Evolutionary conservation across 805 yeast genomes (phyloP), one percentile per base, ranked within the genome.

Genomic region (Yarrowia phangngaensis): DNA sequence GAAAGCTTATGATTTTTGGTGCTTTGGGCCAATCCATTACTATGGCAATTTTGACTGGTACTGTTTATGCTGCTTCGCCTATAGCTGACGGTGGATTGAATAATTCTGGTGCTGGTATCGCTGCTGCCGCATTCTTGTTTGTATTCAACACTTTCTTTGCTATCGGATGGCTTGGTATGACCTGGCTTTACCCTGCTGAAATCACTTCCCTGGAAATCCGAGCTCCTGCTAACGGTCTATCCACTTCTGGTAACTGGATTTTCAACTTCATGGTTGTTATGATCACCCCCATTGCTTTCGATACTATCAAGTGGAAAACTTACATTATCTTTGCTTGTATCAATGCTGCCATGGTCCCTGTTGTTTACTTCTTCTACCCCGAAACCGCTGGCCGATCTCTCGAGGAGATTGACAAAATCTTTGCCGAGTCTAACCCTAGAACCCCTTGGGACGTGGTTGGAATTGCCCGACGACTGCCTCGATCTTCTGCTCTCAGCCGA

Each of bases 1-100:
- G 97, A 48, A 75, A 73, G 54, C 70, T 85, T 14, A 58, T 79
- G 56, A 64, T 79, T 41, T 60, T 69, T 51, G 98, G 97, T 2
- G 95, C 90, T 4, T 56, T 73, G 2, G 80, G 89, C 52, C 78
- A 72, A 66, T 74, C 71, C 51, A 49, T 64, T 28, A 64, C 58
- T 17, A 58, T 55, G 58, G 59, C 51, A 6, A 52, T 58, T 20
- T 53, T 57, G 12, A 41, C 50, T 2, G 53, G 53, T 15, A 41
- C 48, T 12, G 40, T 45, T 20, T 31, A 32, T 32, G 40, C 50
- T 6, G 40, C 40, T 8, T 26, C 40, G 23, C 38, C 38, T 17
- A 19, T 22, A 8, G 26, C n/a, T 12, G 38, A 45, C 13, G 50
- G 40, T 8, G 40, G 40, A 8, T 32, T 33, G 3, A 40, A 45